Base-by-base conservation (phyloP, 2,329 filamentous ascomycete genomes). In the Hyphodiscus sp. region DNA sequence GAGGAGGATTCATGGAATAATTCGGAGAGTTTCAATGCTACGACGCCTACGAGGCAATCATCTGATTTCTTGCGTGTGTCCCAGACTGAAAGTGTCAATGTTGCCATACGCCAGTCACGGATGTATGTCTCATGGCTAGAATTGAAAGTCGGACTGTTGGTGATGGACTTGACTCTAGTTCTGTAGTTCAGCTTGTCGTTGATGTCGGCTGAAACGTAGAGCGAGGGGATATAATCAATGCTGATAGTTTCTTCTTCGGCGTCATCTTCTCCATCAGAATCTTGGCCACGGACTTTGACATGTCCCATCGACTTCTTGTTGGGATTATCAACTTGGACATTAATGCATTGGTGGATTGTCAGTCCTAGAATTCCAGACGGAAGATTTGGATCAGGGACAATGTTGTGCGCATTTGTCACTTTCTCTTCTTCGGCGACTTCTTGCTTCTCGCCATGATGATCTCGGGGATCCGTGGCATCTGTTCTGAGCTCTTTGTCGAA, bases 261-360 rank as follows among this genome's bases (percentile, higher is more conserved):
- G 11, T 45, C 38, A 42, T 56, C 54, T 41, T 60, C 56, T n/a
- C 58, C 58, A 46, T 58, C 58, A n/a, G 57, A 58, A 20, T 60
- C 58, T 26, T 58, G 56, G 2, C 48, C 49, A 8, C 50, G 49
- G 10, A 56, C 51, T 30, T 58, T 45, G 9, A 60, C 56, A 43
- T 60, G 52, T 2, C 58, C 58, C 56, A 60, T 60, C 1, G 56
- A 58, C 16, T 56, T 57, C 52, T 60, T 60, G 41, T 52, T 54
- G 3, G 58, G 58, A 20, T 60, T 58, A 26, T 52, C 51, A 4
- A 58, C 50, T 45, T 60, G 49, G 2, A 60, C 53, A 30, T 58
- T 60, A 41, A 60, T 60, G 20, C 55, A 58, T 51, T 60, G 58
- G 44, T 60, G 58, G 19, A 60, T 58, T 3, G 58, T 58, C 44